phyloP scores from a whole-genome alignment of 108 stramenopile species.

The Conticribra guillardii region DNA sequence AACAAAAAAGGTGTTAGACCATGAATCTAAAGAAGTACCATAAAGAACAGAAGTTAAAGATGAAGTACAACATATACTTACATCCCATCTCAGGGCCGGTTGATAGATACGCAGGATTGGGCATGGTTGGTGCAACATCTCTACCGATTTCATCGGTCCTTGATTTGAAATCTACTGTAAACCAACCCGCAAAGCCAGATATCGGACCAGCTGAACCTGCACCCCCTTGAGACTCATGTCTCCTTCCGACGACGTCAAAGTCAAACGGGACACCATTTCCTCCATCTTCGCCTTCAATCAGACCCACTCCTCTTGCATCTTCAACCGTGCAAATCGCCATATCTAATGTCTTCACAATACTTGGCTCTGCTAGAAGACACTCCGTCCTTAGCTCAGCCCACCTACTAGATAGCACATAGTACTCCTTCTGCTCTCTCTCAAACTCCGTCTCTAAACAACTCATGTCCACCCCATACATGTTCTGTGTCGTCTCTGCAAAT shows the following conservation, averaged over 20 bases:
- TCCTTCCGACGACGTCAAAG: conserved; percentile 75
- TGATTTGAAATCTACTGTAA: conserved; percentile 92
- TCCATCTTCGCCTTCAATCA: conserved; percentile 40
- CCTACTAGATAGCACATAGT: conserved; percentile 88
- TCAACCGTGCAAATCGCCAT: conserved; percentile 94
- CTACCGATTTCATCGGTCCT: conserved; percentile 74
- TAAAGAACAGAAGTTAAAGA: too few relatives aligned
- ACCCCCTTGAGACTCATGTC: conserved; percentile 10
- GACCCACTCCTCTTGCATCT: conserved; percentile 86
- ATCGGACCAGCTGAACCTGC: conserved; percentile 55
- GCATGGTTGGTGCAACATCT: conserved; percentile 68
- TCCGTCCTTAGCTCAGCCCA: conserved; percentile 93
- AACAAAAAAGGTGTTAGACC: background rate
- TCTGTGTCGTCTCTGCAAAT: conserved; percentile 84
- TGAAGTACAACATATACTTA: too few relatives aligned
- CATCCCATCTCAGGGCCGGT: conserved; percentile 95
- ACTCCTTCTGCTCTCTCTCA: conserved; percentile 95
- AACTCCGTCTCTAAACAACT: conserved; percentile 78
- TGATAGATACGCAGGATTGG: conserved; percentile 82
- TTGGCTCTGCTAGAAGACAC: conserved; percentile 83
- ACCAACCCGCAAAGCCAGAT: conserved; percentile 97
- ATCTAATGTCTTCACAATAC: conserved; percentile 80
- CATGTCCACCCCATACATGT: conserved; percentile 94
- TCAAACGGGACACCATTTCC: conserved; percentile 59
- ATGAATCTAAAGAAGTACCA: too few relatives aligned